Evolutionary conservation across 805 yeast genomes (phyloP), one percentile per base, ranked within the genome.

Genomic region (Saccharomyces kudriavzevii): DNA sequence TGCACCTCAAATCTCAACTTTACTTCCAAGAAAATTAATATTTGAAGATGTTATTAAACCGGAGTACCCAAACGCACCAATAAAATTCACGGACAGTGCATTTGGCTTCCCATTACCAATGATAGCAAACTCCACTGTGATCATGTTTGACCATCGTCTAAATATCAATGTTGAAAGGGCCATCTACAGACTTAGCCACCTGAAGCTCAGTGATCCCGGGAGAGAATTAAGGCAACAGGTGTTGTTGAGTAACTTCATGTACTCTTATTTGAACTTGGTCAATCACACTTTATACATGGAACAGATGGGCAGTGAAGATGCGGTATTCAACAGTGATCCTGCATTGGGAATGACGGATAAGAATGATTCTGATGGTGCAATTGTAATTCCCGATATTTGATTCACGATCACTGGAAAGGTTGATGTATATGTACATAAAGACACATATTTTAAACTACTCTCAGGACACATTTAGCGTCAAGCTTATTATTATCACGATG

Each of bases 141-240:
- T 86, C 20, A 87, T 87, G 96, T 74, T 87, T 54, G 92, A 87
- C 65, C 84, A 85, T 62, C 76, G 99, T 58, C 87, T 88, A 68
- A 97, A 98, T 0, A 83, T 94, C 48, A 97, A 92, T 69, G 96
- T 94, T 47, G 99, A 94, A 70, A 78, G 99, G 45, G 99, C 99
- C 0, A 87, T 94, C 50, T 94, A 94, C 70, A 75, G 99, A 53
- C 75, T 94, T 53, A 87, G 96, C 51, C 99, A 94, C 70, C 74
- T 94, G 67, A 94, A 94, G 69, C 76, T 94, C 58, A 96, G 98
- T 26, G 96, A 94, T 69, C 92, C 98, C 1, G 87, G 89, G 65
- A 76, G 98, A 55, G 94, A 95, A 28, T 73, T 94, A 57, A 78
- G 90, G 40, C 97, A 94, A 68, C 99, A 94, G 68, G 99, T 94